Base-by-base conservation (phyloP, 2,329 filamentous ascomycete genomes). In the Pseudogymnoascus sp. region DNA sequence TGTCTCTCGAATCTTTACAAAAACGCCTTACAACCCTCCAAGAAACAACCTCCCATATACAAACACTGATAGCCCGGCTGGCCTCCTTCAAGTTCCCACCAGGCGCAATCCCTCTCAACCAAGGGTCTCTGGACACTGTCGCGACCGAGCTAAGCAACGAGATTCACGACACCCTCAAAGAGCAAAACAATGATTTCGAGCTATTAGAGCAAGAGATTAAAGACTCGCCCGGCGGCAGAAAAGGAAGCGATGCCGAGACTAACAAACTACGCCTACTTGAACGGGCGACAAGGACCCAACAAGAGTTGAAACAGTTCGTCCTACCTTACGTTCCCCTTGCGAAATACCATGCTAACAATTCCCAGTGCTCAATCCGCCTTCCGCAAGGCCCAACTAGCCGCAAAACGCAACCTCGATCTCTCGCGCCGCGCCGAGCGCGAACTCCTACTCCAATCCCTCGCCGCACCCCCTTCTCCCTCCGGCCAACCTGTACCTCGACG, bases 141-240 rank as follows among this genome's bases (percentile, higher is more conserved):
- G 73, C 86, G 18, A 58, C 57, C 32, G 91, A 96, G 74, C 81
- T 97, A 34, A 84, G 85, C 65, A 79, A 83, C 20, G 91, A 97
- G 72, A 96, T 97, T 65, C 86, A 88, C 66, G 85, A 90, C 69
- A 82, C 82, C 16, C 75, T 97, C 63, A 87, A 90, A 67, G 86
- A 89, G 62, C 83, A 89, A 58, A 87, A 95, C 68, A 90, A 95
- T 64, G 90, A 96, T 62, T 82, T 94, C 65, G 92, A 96, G 72
- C 74, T 94, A 16, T 71, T 97, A 34, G 79, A 79, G 57, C 90
- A 94, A 70, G 91, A 96, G 69, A 80, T 90, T 28, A 82, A 88
- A 64, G 90, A 90, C 67, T 74, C 91, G 25, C 78, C 82, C 35
- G 72, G 78, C 2, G 78, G 78, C 2, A 73, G 71, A 61, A 74